Conservation (phyloP, 2,329 filamentous ascomycete species). For the Sporothrix euskadiensis region DNA sequence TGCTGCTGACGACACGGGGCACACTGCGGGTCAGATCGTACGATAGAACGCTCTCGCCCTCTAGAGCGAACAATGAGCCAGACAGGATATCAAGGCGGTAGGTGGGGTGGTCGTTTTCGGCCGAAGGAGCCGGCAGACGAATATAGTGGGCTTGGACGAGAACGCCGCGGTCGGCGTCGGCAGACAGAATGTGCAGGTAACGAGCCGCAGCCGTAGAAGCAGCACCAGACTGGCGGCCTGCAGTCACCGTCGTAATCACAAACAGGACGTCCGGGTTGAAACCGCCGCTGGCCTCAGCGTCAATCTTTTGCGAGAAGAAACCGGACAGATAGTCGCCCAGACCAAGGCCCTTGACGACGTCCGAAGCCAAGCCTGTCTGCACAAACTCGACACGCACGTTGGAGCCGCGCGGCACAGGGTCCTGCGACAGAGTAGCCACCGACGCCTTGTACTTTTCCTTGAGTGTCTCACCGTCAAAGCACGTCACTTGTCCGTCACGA, state of each 20-base stretch:
- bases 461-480: constrained; percentile 59
- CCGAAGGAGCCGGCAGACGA: constrained; percentile 27
- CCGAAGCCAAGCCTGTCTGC: constrained; percentile 47
- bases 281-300: constrained; percentile 41
- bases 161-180: constrained; percentile 32
- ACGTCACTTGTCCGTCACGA: constrained; percentile 60
- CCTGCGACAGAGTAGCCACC: constrained; percentile 46
- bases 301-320: constrained; percentile 52
- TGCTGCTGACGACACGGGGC: constrained; percentile 59
- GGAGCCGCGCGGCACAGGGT: constrained; percentile 40
- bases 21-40: constrained; percentile 65
- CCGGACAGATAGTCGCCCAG: constrained; percentile 56
- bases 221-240: constrained; percentile 33
- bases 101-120: constrained; percentile 29
- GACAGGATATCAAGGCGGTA: constrained; percentile 64
- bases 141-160: constrained; percentile 35
- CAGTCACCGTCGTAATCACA: constrained; percentile 47
- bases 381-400: constrained; percentile 53
- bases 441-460: constrained; percentile 51
- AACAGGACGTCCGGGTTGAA: constrained; percentile 57
- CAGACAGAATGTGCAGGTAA: constrained; percentile 42
- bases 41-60: constrained; percentile 54
- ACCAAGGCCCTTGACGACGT: constrained; percentile 57
- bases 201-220: constrained; percentile 32
- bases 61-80: constrained; percentile 63